These are phyloP conservation scores for Grammothele lineata DNA, from an alignment of 768 basidiomycete species.

Conservation along the genomic window DNA sequence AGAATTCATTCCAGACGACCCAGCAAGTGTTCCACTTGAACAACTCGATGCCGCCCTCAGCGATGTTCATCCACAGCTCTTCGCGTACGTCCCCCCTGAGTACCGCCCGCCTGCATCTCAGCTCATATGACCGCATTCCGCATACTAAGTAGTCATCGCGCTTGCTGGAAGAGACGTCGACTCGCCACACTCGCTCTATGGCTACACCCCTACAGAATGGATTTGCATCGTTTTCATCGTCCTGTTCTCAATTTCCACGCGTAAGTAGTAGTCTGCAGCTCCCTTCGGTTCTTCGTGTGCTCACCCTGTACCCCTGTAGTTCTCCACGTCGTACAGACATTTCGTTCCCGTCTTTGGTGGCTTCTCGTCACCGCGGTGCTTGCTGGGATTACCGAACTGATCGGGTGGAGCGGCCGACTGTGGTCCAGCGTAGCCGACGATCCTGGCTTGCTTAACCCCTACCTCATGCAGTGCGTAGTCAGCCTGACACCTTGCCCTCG, in stretches of 20 bases:
- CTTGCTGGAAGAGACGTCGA: too few relatives aligned
- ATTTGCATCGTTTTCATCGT: conserved; percentile 33
- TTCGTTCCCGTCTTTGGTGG: conserved; percentile 31
- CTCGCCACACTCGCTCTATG: too few relatives aligned
- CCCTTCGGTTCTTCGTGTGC: too few relatives aligned
- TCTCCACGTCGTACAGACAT: conserved; percentile 25
- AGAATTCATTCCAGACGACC: too few relatives aligned
- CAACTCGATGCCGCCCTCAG: too few relatives aligned
- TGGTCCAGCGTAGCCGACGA: conserved; percentile 27
- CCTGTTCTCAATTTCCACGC: conserved; percentile 28
- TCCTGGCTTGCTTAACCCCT: conserved; percentile 26
- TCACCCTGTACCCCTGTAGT: conserved; percentile 3
- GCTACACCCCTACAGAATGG: conserved; percentile 35
- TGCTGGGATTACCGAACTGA: conserved; percentile 30
- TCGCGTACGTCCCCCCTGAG: too few relatives aligned
- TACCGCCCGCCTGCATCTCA: too few relatives aligned
- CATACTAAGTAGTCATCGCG: too few relatives aligned
- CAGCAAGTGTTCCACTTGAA: too few relatives aligned
- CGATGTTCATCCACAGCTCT: too few relatives aligned
- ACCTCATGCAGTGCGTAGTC: conserved; percentile 36
- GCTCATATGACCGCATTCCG: too few relatives aligned
- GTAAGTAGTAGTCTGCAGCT: conserved; percentile 14
- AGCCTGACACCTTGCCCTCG: neutral
- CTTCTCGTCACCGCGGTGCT: conserved; percentile 29
- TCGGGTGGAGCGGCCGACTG: conserved; percentile 35